These are phyloP conservation scores for Litchi chinensis DNA, from an alignment of 345 rosid genomes.

Conservation along the genomic window DNA sequence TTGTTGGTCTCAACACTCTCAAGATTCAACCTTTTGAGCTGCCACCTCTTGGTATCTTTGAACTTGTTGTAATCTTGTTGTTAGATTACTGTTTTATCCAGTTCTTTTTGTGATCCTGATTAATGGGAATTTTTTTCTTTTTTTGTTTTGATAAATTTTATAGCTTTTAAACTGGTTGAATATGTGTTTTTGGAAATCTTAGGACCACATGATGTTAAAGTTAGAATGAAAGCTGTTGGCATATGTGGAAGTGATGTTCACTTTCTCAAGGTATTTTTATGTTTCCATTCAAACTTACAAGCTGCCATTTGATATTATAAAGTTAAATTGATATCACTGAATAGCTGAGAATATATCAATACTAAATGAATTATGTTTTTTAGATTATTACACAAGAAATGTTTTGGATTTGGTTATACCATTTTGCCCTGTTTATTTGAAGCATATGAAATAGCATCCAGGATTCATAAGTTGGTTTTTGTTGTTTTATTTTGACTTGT, in stretches of 20 bases:
- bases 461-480: background rate
- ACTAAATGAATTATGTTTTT: background rate
- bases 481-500: background rate
- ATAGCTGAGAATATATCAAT: background rate
- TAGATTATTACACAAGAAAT: background rate
- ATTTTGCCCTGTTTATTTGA: background rate
- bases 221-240: slow-evolving; percentile 88
- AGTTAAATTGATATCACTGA: background rate
- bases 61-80: background rate
- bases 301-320: background rate
- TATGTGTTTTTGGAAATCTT: background rate
- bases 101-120: background rate
- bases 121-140: background rate
- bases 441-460: background rate
- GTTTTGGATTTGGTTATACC: background rate
- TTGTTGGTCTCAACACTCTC: slow-evolving; percentile 70
- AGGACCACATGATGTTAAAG: slow-evolving; percentile 86
- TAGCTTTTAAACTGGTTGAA: slow-evolving; percentile 3
- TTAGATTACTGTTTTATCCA: background rate
- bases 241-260: slow-evolving; percentile 97
- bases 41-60: slow-evolving; percentile 62
- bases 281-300: background rate
- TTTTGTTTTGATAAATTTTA: background rate
- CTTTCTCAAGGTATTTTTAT: slow-evolving; percentile 62
- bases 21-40: slow-evolving; percentile 81